Conservation (phyloP, 1,284 basidiomycete species). For the Schizophyllum amplum region DNA sequence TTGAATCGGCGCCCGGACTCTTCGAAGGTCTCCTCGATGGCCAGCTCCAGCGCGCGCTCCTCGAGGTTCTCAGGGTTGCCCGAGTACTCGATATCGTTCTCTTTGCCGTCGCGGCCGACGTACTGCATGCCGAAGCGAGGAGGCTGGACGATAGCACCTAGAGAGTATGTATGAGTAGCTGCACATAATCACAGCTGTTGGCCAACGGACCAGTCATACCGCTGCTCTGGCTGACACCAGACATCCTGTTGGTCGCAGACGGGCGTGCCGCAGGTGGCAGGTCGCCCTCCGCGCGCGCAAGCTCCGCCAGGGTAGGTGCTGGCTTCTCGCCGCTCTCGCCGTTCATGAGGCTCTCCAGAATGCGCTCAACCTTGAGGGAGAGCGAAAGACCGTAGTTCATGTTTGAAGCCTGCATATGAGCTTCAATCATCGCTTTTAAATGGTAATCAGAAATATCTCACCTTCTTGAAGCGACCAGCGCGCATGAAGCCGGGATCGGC, state of each 20-base stretch:
- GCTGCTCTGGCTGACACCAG: background rate
- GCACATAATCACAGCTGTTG: no score
- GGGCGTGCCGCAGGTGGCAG: constrained; percentile 7
- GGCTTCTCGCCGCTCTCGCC: constrained; percentile 25
- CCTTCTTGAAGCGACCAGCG: constrained; percentile 83
- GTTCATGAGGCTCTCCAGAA: constrained; percentile 46
- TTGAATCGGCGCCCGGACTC: constrained; percentile 41
- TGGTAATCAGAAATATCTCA: no score
- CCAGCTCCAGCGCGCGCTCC: constrained; percentile 41
- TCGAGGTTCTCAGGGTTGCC: constrained; percentile 13
- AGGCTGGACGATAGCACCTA: background rate
- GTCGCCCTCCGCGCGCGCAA: background rate
- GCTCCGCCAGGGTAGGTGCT: constrained; percentile 1
- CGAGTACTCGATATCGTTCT: constrained; percentile 16
- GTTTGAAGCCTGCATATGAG: no score
- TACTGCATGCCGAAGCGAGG: constrained; percentile 28
- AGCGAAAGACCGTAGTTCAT: constrained; percentile 28
- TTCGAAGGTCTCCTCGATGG: constrained; percentile 55
- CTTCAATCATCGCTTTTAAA: no score
- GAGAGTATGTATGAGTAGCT: no score
- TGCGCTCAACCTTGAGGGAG: constrained; percentile 51
- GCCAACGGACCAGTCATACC: background rate
- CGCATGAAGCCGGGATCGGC: constrained; percentile 46
- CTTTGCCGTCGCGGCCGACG: constrained; percentile 28
- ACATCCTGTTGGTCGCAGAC: background rate